Conservation (phyloP, 176 grass and related monocot genomes). For the Melocanna baccifera region DNA sequence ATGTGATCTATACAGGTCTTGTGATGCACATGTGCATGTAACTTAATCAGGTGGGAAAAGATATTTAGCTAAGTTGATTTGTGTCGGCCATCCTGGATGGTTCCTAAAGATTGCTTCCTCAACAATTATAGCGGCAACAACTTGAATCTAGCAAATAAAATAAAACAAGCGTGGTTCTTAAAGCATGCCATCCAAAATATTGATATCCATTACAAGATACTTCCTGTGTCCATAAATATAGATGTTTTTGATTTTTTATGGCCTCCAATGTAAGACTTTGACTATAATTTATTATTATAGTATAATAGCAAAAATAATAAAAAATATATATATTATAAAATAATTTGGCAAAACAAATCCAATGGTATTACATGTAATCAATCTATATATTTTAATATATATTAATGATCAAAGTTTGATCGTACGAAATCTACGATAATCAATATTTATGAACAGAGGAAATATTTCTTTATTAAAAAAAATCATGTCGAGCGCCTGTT, state of each 20-base stretch:
- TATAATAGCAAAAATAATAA: no score
- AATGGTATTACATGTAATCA: no score
- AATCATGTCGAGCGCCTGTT: not conserved
- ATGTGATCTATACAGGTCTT: constrained; percentile 40
- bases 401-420: no score
- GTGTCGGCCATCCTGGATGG: constrained; percentile 54
- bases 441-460: no score
- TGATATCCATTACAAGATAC: not conserved
- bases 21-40: constrained; percentile 48
- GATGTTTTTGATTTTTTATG: no score
- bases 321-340: no score
- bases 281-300: no score
- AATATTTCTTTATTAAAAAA: not conserved
- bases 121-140: constrained; percentile 22
- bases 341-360: no score
- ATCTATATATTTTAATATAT: no score
- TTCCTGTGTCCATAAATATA: no score
- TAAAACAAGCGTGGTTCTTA: constrained; percentile 14
- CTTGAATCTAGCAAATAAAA: constrained; percentile 32
- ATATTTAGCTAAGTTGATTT: constrained; percentile 34
- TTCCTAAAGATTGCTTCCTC: constrained; percentile 28
- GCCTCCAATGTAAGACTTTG: no score
- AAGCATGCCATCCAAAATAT: constrained; percentile 5
- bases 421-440: no score
- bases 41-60: constrained; percentile 42